Percentiles rank a stretch among this genome's conserved stretches.
Conservation (phyloP, 2,329 filamentous ascomycete species). For the Chalaropsis ovoidea region DNA sequence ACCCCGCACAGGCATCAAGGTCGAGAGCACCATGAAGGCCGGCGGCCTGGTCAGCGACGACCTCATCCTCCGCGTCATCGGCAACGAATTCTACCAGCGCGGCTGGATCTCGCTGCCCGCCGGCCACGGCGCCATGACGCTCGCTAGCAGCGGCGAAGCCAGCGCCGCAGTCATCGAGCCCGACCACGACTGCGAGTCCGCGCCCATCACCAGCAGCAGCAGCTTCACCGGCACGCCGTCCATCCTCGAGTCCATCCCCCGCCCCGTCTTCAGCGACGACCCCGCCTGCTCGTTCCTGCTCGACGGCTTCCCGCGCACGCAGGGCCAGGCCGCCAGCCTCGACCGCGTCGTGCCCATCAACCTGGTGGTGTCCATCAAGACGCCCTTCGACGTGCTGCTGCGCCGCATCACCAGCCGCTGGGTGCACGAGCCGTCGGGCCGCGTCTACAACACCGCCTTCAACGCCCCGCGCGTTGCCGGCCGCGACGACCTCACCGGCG, state of each 20-base stretch:
- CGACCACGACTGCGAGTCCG: conserved; percentile 27
- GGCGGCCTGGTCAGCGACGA: conserved; percentile 86
- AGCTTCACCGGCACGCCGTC: conserved; percentile 32
- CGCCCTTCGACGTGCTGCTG: conserved; percentile 76
- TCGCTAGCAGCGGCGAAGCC: conserved; percentile 28
- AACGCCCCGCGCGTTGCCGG: conserved; percentile 73
- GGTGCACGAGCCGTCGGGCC: conserved; percentile 83
- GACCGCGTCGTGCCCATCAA: conserved; percentile 87
- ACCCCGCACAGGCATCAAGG: conserved; percentile 61
- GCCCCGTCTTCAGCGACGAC: conserved; percentile 49
- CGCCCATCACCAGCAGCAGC: conserved; percentile 34
- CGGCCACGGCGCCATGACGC: conserved; percentile 12
- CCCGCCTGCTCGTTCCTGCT: conserved; percentile 84
- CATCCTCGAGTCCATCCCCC: conserved; percentile 33
- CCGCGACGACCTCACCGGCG: conserved; percentile 82
- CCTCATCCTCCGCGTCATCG: conserved; percentile 85
- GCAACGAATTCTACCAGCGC: conserved; percentile 72
- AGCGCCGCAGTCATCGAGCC: conserved; percentile 25
- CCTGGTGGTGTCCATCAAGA: conserved; percentile 76
- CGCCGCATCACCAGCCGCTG: conserved; percentile 83
- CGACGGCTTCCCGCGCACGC: conserved; percentile 89
- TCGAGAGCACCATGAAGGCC: conserved; percentile 76
- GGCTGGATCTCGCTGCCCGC: conserved; percentile 64
- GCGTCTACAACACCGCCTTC: conserved; percentile 92
- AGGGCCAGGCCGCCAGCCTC: conserved; percentile 64